phyloP scores from a whole-genome alignment of 129 eudicot genomes.

The Escallonia rubra region DNA sequence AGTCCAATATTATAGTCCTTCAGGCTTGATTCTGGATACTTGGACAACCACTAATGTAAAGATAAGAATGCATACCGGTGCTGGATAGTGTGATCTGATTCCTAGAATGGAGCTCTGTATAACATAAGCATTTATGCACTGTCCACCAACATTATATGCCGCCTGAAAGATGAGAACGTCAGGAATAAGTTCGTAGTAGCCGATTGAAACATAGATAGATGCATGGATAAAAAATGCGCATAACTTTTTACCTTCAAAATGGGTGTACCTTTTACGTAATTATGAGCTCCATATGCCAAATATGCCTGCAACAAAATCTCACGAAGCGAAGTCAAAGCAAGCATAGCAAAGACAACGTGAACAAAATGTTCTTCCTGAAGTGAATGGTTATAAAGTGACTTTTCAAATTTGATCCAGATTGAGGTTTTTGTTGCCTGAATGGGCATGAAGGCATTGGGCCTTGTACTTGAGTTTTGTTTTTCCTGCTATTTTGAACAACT shows the following conservation, averaged over 20 bases:
- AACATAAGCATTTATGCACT: constrained; percentile 58
- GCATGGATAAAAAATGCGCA: not conserved
- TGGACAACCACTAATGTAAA: not conserved
- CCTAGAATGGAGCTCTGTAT: constrained; percentile 75
- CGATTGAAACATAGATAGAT: constrained; percentile 8
- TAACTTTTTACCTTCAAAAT: constrained; percentile 49
- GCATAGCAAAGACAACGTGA: not conserved
- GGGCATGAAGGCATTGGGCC: not conserved
- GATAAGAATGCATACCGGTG: constrained; percentile 48
- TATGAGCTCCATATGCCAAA: constrained; percentile 75
- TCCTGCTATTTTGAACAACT: not conserved
- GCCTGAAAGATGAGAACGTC: constrained; percentile 43
- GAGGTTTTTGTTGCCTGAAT: not conserved
- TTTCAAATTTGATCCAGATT: not conserved
- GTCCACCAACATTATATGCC: constrained; percentile 75
- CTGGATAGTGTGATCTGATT: constrained; percentile 68
- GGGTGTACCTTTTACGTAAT: constrained; percentile 45
- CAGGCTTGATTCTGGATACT: not conserved
- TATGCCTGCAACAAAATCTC: constrained; percentile 54
- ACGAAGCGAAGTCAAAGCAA: constrained; percentile 6
- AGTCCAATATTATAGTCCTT: not conserved
- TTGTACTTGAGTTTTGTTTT: not conserved
- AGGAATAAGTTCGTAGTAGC: not conserved
- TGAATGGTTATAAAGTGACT: not conserved
- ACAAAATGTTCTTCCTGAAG: not conserved